Evolutionary conservation across 345 rosid genomes (phyloP).

Genomic region (Brassica incana): DNA sequence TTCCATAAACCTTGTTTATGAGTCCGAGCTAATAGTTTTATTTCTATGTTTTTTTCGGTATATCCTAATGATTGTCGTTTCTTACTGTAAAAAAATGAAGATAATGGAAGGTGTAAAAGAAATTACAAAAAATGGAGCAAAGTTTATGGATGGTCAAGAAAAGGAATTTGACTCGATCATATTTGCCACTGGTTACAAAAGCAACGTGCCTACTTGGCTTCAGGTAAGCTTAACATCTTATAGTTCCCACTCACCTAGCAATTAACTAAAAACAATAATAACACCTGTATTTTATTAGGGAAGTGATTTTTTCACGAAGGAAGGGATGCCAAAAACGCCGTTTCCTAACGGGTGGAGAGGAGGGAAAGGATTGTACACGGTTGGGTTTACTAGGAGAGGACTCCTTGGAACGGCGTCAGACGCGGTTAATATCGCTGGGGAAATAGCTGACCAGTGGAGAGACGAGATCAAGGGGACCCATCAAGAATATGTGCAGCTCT

Average conservation of each 20-base stretch:
- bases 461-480: slow-evolving; percentile 31
- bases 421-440: slow-evolving; percentile 71
- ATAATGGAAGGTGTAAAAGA: slow-evolving; percentile 70
- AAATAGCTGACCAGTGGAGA: slow-evolving; percentile 62
- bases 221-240: slow-evolving; percentile 50
- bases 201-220: slow-evolving; percentile 93
- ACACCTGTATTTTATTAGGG: slow-evolving; percentile 38
- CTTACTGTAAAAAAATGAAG: slow-evolving; percentile 39
- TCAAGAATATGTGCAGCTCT: slow-evolving; percentile 37
- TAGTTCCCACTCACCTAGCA: slow-evolving; percentile 3
- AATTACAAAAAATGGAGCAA: slow-evolving; percentile 65
- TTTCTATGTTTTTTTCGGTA: background rate
- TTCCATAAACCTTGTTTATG: background rate
- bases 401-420: slow-evolving; percentile 72
- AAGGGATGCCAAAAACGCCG: slow-evolving; percentile 78
- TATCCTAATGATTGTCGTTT: background rate
- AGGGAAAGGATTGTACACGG: slow-evolving; percentile 68
- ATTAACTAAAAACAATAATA: background rate
- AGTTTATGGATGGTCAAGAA: slow-evolving; percentile 80
- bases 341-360: slow-evolving; percentile 91
- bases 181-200: slow-evolving; percentile 89
- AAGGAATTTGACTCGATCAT: slow-evolving; percentile 71
- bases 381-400: slow-evolving; percentile 86
- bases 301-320: slow-evolving; percentile 64
- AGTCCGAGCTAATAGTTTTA: background rate